Evolutionary conservation across 164 flowering plant species (phyloP), one percentile per base, ranked within the genome.

Genomic region (Paratinospora sagittata): DNA sequence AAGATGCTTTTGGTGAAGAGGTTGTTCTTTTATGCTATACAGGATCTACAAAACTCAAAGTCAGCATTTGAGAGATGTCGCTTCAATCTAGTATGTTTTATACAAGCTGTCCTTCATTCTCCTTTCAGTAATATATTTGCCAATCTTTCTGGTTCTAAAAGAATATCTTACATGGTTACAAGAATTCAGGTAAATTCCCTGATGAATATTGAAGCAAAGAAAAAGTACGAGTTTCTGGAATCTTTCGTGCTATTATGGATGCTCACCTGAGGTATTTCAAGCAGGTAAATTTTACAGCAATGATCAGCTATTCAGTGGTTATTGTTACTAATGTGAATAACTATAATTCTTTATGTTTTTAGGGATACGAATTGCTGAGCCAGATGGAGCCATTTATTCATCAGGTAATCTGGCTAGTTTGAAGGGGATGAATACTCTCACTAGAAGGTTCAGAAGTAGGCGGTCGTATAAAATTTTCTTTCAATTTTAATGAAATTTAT

Each of bases 51-150:
- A 33, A 94, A 94, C 73, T 91, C 98, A 55, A 94, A 89, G 79
- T 94, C 97, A 73, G 81, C 93, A 70, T 94, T 94, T 84, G 98
- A 94, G 78, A 87, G 82, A 79, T 90, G 93, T 75, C 97, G 98
- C 78, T 94, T 94, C 83, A 87, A 85, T 83, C 84, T 94, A 80
- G 98, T 93, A 90, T 69, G 97, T 70, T 13, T 73, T 71, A 73
- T 66, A 21, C 49, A 19, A 72, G 60, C 63, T 43, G 14, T 60
- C 66, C 67, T n/a, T 8, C 52, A 8, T 19, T 65, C 64, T 17
- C 57, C 65, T 68, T 68, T 34, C 65, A 13, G 5, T 3, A 34
- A 26, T 65, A 45, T 67, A 66, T 63, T 12, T 62, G 2, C 69
- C 47, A 47, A 27, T 36, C 58, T 70, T 70, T 71, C 57, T 73